Conservation (phyloP, 73 alveolate genomes). For the Paramecium caudatum region DNA sequence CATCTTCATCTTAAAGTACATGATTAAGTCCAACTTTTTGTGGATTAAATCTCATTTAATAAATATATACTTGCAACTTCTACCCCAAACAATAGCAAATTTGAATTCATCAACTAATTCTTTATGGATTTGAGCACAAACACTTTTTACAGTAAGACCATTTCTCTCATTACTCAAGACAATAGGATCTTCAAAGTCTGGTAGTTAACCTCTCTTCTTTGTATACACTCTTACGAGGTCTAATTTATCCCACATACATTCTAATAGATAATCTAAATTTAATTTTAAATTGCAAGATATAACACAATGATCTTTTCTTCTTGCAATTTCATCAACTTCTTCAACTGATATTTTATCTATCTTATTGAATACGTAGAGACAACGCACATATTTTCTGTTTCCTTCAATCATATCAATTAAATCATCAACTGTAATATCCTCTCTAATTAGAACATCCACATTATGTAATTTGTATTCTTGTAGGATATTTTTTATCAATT, state of each 20-base stretch:
- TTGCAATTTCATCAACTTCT: constrained; percentile 96
- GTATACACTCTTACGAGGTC: constrained; percentile 98
- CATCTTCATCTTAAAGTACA: constrained; percentile 97
- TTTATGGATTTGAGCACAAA: constrained; percentile 94
- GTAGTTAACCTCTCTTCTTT: constrained; percentile 96
- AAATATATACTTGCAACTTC: constrained; percentile 82
- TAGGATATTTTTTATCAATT: constrained; percentile 94
- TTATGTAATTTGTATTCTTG: constrained; percentile 97
- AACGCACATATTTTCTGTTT: constrained; percentile 95
- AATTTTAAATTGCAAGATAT: constrained; percentile 91
- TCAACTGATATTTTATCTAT: constrained; percentile 98
- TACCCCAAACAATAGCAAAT: constrained; percentile 99
- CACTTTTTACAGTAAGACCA: constrained; percentile 94
- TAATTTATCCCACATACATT: constrained; percentile 97
- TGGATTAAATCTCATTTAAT: constrained; percentile 85
- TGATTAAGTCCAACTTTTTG: constrained; percentile 96
- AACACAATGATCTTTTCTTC: constrained; percentile 91
- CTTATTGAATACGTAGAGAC: constrained; percentile 98
- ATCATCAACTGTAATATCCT: constrained; percentile 98
- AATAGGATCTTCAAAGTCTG: constrained; percentile 97
- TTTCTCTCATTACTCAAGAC: constrained; percentile 95
- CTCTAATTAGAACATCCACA: constrained; percentile 96
- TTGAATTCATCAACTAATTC: constrained; percentile 91
- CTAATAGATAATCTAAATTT: constrained; percentile 93
- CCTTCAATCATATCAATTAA: constrained; percentile 98